These are phyloP conservation scores for Coprinopsis strossmayeri DNA, from an alignment of 768 basidiomycete species.

Conservation along the genomic window DNA sequence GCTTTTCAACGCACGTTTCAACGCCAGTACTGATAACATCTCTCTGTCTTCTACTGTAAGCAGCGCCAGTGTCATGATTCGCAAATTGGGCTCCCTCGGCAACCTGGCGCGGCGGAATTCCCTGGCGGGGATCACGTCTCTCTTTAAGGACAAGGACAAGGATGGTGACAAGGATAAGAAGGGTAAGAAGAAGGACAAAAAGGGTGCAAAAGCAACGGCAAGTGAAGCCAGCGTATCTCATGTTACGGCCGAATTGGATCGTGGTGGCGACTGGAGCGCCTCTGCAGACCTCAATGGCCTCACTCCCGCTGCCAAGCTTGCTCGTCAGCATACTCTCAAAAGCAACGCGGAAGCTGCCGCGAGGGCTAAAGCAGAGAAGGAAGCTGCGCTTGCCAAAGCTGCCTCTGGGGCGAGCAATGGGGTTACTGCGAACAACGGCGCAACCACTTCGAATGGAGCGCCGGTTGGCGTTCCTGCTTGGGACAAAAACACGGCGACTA, in stretches of 20 bases:
- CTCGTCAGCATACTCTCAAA: slow-evolving; percentile 87
- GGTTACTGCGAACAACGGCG: slow-evolving; percentile 16
- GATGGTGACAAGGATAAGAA: slow-evolving; percentile 30
- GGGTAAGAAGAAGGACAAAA: slow-evolving; percentile 43
- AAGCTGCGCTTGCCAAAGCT: slow-evolving; percentile 35
- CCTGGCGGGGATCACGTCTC: slow-evolving; percentile 82
- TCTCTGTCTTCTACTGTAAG: slow-evolving; percentile 92
- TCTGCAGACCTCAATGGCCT: slow-evolving; percentile 61
- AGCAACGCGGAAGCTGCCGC: slow-evolving; percentile 78
- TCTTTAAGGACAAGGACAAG: slow-evolving; percentile 87
- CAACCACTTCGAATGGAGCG: slow-evolving; percentile 7
- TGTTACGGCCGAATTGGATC: slow-evolving; percentile 80
- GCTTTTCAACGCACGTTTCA: slow-evolving; percentile 83
- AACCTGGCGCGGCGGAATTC: slow-evolving; percentile 86
- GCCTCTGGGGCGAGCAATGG: slow-evolving; percentile 20
- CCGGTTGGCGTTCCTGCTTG: slow-evolving; percentile 52
- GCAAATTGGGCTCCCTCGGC: slow-evolving; percentile 89
- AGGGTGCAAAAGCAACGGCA: slow-evolving; percentile 56
- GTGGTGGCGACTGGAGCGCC: slow-evolving; percentile 55
- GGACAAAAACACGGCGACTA: slow-evolving; percentile 76
- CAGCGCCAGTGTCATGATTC: slow-evolving; percentile 92
- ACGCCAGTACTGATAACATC: slow-evolving; percentile 90
- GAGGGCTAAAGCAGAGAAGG: slow-evolving; percentile 49
- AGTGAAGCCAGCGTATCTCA: slow-evolving; percentile 71
- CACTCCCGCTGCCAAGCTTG: slow-evolving; percentile 86